Base-by-base conservation (phyloP, 306 rosid genomes). In the Luffa aegyptiaca region DNA sequence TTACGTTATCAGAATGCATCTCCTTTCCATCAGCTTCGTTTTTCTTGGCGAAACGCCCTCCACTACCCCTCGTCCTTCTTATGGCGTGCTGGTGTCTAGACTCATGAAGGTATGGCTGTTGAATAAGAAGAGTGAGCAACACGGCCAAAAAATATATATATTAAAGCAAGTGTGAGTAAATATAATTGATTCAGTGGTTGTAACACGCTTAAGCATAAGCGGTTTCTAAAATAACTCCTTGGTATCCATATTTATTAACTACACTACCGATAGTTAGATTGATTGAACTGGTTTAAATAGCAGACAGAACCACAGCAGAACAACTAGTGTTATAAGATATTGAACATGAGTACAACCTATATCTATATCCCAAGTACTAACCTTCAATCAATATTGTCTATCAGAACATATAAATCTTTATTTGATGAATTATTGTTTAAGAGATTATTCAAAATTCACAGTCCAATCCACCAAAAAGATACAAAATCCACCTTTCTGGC, bases 21-120 rank as follows among this genome's bases (percentile, higher is more conserved):
- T 89, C 44, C 84, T 75, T 82, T 72, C 62, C 83, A 26, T 85
- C 93, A 35, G 35, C 85, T 5, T 82, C 85, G 14, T 37, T 58
- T 83, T 91, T 95, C 93, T 90, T 95, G 16, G 97, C 97, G 82
- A 95, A 95, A 21, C 99, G 99, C 20, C 99, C 98, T 73, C 99
- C 99, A 0, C 39, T 93, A 44, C 99, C 88, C 82, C 99, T 90
- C 20, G 84, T 92, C 92, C 99, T 87, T 83, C 97, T 87, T 88
- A 95, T 79, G 79, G 99, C 99, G 87, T 95, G 99, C 86, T 90
- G 97, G 76, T 95, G 99, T 42, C 99, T 87, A 79, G 98, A 95
- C 83, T 95, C 99, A 75, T 93, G 99, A 73, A 95, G 97, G 87
- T 95, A 95, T 16, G 99, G 96, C 99, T 95, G 92, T 11, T 75